These are phyloP conservation scores for Yarrowia keelungensis DNA, from an alignment of 805 yeast genomes.

Conservation along the genomic window DNA sequence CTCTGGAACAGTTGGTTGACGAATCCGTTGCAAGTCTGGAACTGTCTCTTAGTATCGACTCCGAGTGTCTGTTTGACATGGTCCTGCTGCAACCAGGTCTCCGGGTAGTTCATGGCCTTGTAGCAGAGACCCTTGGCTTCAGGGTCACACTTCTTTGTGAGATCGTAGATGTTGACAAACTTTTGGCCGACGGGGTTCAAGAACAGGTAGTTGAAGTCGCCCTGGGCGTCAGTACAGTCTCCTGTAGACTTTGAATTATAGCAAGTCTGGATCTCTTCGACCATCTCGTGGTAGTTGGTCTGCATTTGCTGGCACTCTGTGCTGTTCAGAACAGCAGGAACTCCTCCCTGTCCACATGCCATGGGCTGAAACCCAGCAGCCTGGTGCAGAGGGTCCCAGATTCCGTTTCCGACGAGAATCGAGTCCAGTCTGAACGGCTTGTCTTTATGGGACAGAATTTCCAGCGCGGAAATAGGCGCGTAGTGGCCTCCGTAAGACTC, in stretches of 20 bases:
- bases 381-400: conserved; percentile 78
- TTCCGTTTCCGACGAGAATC: conserved; percentile 86
- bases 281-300: conserved; percentile 32
- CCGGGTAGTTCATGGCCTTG: conserved; percentile 24
- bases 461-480: conserved; percentile 79
- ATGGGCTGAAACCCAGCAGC: conserved; percentile 81
- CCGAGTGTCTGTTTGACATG: conserved; percentile 8
- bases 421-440: conserved; percentile 72
- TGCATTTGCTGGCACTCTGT: conserved; percentile 66
- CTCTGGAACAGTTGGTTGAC: conserved; percentile 19
- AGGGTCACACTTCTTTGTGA: conserved; percentile 17
- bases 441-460: conserved; percentile 63
- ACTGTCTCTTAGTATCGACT: conserved; percentile 1
- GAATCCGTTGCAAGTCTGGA: neutral
- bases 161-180: conserved; percentile 18
- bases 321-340: conserved; percentile 65
- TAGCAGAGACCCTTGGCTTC: conserved; percentile 21
- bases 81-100: conserved; percentile 14
- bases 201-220: conserved; percentile 61
- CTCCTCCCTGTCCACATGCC: conserved; percentile 91
- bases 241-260: conserved; percentile 72
- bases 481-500: conserved; percentile 87
- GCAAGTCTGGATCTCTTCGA: conserved; percentile 71
- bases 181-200: conserved; percentile 3
- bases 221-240: conserved; percentile 84